Evolutionary conservation across 1,284 basidiomycete species (phyloP).

Genomic region (Nidula niveotomentosa): DNA sequence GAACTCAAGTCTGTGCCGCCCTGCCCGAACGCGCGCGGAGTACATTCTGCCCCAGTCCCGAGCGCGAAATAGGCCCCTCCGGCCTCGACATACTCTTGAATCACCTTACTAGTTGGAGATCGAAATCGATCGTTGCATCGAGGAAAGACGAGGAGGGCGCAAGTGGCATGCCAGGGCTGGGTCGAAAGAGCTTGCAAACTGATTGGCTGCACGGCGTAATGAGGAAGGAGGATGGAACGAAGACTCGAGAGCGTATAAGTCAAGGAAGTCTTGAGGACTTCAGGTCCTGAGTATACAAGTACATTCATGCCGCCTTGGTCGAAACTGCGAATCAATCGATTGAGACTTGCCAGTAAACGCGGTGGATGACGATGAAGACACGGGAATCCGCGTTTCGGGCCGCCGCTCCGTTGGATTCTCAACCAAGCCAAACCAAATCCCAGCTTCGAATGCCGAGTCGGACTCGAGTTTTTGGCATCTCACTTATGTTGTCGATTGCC

Average conservation of each 20-base stretch:
- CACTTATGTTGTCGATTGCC: no score
- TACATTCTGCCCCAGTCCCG: slow-evolving; percentile 26
- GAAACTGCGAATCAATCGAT: background rate
- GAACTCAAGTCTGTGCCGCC: slow-evolving; percentile 6
- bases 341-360: background rate
- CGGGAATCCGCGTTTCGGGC: no score
- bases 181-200: slow-evolving; percentile 53
- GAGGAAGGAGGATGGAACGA: slow-evolving; percentile 59
- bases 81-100: slow-evolving; percentile 62
- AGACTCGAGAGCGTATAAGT: slow-evolving; percentile 57
- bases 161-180: slow-evolving; percentile 76
- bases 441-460: no score
- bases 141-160: slow-evolving; percentile 79
- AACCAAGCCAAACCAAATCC: no score
- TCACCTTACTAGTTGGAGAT: slow-evolving; percentile 43
- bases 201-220: slow-evolving; percentile 79
- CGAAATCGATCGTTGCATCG: slow-evolving; percentile 53
- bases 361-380: no score
- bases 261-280: slow-evolving; percentile 60
- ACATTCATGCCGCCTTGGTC: slow-evolving; percentile 59
- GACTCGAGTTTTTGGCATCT: no score
- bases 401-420: no score
- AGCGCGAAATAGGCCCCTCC: slow-evolving; percentile 75
- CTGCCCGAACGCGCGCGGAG: slow-evolving; percentile 9
- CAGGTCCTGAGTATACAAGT: slow-evolving; percentile 77